A percentile compares a stretch with the other conserved stretches of the same genome.
These are phyloP conservation scores for Vicia villosa DNA, from an alignment of 306 rosid genomes.

Conservation along the genomic window DNA sequence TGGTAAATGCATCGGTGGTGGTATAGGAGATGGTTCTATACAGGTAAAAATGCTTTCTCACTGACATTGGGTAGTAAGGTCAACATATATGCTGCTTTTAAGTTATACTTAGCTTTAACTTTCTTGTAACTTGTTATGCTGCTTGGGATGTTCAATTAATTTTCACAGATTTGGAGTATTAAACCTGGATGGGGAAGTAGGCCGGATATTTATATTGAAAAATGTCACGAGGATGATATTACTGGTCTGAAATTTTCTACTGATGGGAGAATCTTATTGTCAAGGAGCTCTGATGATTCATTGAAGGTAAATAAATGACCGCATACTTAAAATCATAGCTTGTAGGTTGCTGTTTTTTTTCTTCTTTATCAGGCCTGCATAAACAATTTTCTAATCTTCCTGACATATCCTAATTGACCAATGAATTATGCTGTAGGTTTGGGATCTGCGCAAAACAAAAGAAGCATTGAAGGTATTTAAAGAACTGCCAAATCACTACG, in stretches of 20 bases:
- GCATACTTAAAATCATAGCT: slow-evolving; percentile 9
- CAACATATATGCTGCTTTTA: slow-evolving; percentile 10
- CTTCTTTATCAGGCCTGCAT: slow-evolving; percentile 11
- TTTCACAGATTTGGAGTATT: slow-evolving; percentile 73
- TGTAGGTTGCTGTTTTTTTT: slow-evolving; percentile 13
- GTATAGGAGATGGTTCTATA: slow-evolving; percentile 93
- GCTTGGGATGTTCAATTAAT: slow-evolving; percentile 29
- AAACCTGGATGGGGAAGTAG: slow-evolving; percentile 99
- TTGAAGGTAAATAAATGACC: slow-evolving; percentile 62
- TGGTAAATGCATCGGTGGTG: slow-evolving; percentile 90
- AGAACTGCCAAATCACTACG: slow-evolving; percentile 86
- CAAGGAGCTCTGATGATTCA: slow-evolving; percentile 85
- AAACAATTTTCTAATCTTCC: background rate
- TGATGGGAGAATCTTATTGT: slow-evolving; percentile 70
- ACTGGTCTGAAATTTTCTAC: slow-evolving; percentile 76
- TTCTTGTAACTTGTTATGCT: slow-evolving; percentile 36
- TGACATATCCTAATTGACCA: slow-evolving; percentile 30
- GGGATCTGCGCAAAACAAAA: slow-evolving; percentile 90
- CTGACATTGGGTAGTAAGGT: slow-evolving; percentile 9
- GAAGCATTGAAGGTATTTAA: slow-evolving; percentile 72
- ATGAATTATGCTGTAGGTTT: slow-evolving; percentile 58
- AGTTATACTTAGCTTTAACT: slow-evolving; percentile 9
- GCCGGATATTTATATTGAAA: slow-evolving; percentile 73
- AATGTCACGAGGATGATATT: slow-evolving; percentile 77
- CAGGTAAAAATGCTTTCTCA: slow-evolving; percentile 55